Conservation (phyloP, 2,329 filamentous ascomycete species). For the Beauveria sp. region DNA sequence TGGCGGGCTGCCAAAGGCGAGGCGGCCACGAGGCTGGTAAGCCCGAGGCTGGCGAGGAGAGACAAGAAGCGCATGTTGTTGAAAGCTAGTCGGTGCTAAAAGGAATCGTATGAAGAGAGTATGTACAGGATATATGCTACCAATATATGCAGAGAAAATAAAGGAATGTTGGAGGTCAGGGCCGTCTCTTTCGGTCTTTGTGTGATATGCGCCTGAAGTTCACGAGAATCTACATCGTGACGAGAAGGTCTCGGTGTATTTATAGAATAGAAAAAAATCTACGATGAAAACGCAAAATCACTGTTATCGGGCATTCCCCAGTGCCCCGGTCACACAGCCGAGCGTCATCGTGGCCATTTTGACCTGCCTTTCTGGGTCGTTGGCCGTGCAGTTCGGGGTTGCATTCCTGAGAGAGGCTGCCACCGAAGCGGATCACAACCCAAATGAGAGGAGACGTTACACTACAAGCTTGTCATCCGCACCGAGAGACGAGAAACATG, state of each 20-base stretch:
- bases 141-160: background rate
- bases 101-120: background rate
- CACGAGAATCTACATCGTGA: background rate
- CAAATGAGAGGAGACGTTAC: conserved; percentile 6
- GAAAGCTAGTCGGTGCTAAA: background rate
- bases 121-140: background rate
- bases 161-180: conserved; percentile 3
- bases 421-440: background rate
- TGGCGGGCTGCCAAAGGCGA: conserved; percentile 11
- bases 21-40: conserved; percentile 13
- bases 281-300: background rate
- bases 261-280: background rate
- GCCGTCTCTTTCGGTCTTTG: background rate
- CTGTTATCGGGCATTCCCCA: background rate
- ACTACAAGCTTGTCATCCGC: background rate
- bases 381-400: background rate
- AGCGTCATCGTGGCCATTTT: background rate
- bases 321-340: background rate
- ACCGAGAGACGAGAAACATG: background rate
- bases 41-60: conserved; percentile 13
- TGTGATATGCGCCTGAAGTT: conserved; percentile 2
- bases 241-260: background rate
- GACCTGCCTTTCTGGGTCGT: conserved; percentile 8
- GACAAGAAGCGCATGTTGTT: conserved; percentile 13
- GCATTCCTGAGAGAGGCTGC: conserved; percentile 6